These are phyloP conservation scores for Eutypella sp. DNA, from an alignment of 2,329 filamentous ascomycete genomes.

Conservation along the genomic window DNA sequence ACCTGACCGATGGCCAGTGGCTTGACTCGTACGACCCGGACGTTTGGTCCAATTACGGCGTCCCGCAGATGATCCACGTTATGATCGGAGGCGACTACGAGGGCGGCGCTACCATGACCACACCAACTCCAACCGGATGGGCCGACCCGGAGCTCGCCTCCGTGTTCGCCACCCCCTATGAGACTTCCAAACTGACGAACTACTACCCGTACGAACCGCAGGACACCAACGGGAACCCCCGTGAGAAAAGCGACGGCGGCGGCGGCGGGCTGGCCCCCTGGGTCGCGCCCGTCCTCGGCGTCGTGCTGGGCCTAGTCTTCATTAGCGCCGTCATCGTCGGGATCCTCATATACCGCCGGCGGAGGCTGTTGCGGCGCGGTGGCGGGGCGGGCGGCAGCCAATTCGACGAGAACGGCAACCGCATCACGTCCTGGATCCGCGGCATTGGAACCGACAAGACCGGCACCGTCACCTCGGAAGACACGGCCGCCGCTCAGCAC, in stretches of 20 bases:
- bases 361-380: constrained; percentile 35
- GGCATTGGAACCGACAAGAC: constrained; percentile 38
- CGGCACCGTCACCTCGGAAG: constrained; percentile 40
- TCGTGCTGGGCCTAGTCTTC: constrained; percentile 54
- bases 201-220: constrained; percentile 55
- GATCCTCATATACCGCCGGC: constrained; percentile 48
- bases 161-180: constrained; percentile 53
- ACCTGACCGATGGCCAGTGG: constrained; percentile 67
- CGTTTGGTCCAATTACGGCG: constrained; percentile 59
- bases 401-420: constrained; percentile 42
- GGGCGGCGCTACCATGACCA: constrained; percentile 66
- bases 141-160: constrained; percentile 39
- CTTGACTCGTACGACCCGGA: constrained; percentile 63
- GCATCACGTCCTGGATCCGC: constrained; percentile 49
- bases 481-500: constrained; percentile 27
- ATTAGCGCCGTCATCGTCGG: constrained; percentile 46
- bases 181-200: constrained; percentile 48
- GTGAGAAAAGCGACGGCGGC: constrained; percentile 19
- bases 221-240: constrained; percentile 22
- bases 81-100: constrained; percentile 62
- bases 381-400: constrained; percentile 32
- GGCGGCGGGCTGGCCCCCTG: constrained; percentile 45
- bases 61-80: constrained; percentile 58
- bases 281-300: constrained; percentile 57
- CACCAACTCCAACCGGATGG: constrained; percentile 57